A percentile compares a stretch with the other conserved stretches of the same genome.
phyloP scores from a whole-genome alignment of 805 yeast species.

The Blastobotrys parvus region DNA sequence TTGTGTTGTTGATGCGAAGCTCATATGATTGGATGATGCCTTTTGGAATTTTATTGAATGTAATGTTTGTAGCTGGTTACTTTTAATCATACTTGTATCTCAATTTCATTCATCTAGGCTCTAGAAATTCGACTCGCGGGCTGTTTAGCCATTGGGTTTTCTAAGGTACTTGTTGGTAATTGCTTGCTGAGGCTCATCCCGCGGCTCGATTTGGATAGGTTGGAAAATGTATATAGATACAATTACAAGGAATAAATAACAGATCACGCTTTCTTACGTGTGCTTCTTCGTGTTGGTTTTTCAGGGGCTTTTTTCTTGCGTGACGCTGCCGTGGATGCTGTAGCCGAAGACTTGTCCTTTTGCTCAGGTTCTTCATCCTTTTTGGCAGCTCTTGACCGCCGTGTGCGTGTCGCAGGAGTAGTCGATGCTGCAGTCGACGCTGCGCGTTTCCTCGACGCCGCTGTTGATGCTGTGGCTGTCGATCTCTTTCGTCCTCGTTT shows the following conservation, averaged over 20 bases:
- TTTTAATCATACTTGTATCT: no score
- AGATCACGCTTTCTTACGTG: neutral
- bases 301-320: neutral
- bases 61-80: no score
- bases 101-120: no score
- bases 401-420: neutral
- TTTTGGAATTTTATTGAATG: no score
- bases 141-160: no score
- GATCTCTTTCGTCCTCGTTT: conserved; percentile 11
- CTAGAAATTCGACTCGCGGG: no score
- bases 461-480: conserved; percentile 14
- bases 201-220: neutral
- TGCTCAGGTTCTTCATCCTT: neutral
- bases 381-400: neutral
- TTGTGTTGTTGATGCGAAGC: no score
- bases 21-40: neutral
- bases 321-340: neutral
- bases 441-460: neutral
- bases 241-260: no score
- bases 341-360: neutral
- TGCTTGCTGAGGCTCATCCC: no score
- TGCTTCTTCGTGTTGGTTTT: neutral
- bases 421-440: neutral
- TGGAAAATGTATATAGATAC: neutral
- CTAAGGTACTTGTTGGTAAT: no score